phyloP scores from a whole-genome alignment of 2,329 filamentous ascomycete species.

The Epichloe scottii region DNA sequence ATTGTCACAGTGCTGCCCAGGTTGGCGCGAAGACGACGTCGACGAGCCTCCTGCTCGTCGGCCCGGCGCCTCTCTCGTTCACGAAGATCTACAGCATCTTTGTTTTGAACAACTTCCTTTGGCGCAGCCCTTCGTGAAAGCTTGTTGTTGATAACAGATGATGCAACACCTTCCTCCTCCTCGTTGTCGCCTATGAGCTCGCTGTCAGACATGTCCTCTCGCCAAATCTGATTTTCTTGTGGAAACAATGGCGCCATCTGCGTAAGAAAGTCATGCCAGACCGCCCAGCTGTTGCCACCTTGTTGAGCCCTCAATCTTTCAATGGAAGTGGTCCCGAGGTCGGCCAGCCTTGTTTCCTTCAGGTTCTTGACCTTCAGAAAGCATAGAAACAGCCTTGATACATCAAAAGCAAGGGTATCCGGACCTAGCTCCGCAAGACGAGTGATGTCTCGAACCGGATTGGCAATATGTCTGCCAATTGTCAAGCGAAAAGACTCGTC shows the following conservation, averaged over 20 bases:
- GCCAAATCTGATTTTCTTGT: slow-evolving; percentile 21
- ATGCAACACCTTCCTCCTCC: slow-evolving; percentile 9
- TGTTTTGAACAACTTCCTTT: slow-evolving; percentile 24
- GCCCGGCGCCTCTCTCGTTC: slow-evolving; percentile 40
- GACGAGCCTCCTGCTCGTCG: slow-evolving; percentile 41
- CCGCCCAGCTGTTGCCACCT: slow-evolving; percentile 10
- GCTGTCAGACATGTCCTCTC: slow-evolving; percentile 12
- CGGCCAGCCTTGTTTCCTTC: slow-evolving; percentile 9
- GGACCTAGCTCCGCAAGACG: slow-evolving; percentile 6
- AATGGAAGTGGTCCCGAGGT: slow-evolving; percentile 7
- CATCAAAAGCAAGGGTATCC: slow-evolving; percentile 16
- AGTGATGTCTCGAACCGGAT: slow-evolving; percentile 7
- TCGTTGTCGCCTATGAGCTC: slow-evolving; percentile 8
- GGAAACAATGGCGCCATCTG: slow-evolving; percentile 17
- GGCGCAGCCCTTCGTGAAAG: slow-evolving; percentile 9
- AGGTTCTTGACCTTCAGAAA: slow-evolving; percentile 15
- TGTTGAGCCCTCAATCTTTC: slow-evolving; percentile 9
- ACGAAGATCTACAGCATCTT: slow-evolving; percentile 36
- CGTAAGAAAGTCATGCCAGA: slow-evolving; percentile 17
- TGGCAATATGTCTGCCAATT: slow-evolving; percentile 4
- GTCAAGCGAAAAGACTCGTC: slow-evolving; percentile 5
- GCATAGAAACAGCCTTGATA: slow-evolving; percentile 18
- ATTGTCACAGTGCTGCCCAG: slow-evolving; percentile 31
- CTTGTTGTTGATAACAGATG: slow-evolving; percentile 6
- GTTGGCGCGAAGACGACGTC: slow-evolving; percentile 31